Percentiles rank a stretch among this genome's conserved stretches.
Evolutionary conservation across 2,329 filamentous ascomycete genomes (phyloP).

Genomic region (Claviceps sp.): DNA sequence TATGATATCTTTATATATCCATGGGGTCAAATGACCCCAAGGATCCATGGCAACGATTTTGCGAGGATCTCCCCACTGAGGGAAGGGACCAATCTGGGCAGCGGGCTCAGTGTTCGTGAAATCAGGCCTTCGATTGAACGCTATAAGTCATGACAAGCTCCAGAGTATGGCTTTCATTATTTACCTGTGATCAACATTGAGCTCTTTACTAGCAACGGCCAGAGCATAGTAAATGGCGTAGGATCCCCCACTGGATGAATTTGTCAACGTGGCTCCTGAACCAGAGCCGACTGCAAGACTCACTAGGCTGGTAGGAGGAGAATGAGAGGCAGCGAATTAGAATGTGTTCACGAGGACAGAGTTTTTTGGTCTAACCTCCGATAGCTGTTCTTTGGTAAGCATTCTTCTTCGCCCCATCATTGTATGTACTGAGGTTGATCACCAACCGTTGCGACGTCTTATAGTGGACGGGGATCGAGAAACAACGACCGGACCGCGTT

Average conservation of each 20-base stretch:
- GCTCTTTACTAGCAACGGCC: constrained; percentile 80
- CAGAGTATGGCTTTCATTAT: neutral
- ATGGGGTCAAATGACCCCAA: constrained; percentile 74
- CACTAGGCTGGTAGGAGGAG: constrained; percentile 21
- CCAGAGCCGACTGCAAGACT: constrained; percentile 5
- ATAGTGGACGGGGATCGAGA: constrained; percentile 65
- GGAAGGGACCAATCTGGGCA: constrained; percentile 76
- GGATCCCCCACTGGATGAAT: constrained; percentile 52
- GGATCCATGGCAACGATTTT: constrained; percentile 99
- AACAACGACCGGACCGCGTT: constrained; percentile 79
- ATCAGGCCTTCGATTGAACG: constrained; percentile 30
- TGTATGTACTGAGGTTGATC: neutral
- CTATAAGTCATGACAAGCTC: constrained; percentile 6
- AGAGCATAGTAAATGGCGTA: constrained; percentile 94
- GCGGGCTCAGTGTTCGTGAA: constrained; percentile 76
- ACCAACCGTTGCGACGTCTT: constrained; percentile 63
- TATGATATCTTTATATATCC: constrained; percentile 69
- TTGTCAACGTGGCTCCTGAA: neutral
- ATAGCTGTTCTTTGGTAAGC: constrained; percentile 27
- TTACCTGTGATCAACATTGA: constrained; percentile 64
- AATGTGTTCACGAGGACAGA: neutral
- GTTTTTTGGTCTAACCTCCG: constrained; percentile 33
- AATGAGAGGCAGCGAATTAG: neutral
- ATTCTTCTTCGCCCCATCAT: neutral
- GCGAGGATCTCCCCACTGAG: constrained; percentile 75